Evolutionary conservation across 768 basidiomycete genomes (phyloP), one percentile per base, ranked within the genome.

Genomic region (Phlebiopsis flavidoalba): DNA sequence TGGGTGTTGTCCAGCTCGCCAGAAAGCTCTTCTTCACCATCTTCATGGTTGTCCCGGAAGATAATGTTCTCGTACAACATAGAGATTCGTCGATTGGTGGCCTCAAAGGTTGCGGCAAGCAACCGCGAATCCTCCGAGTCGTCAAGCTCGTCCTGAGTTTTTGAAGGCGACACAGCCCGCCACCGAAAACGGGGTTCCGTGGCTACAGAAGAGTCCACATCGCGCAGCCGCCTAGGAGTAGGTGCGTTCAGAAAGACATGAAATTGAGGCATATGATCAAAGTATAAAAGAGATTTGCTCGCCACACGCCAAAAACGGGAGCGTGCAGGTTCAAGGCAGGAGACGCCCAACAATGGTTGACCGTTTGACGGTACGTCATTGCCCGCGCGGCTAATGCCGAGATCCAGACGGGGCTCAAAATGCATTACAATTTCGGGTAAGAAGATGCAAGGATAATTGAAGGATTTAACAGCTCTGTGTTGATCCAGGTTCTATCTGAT

Each of bases 41-140:
- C 77, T 6, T 75, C 77, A 2, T 73, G 71, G 15, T 68, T 62
- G 15, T 83, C 79, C 48, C 79, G 74, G 63, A 91, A 91, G n/a
- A 89, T 87, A 31, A 85, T 77, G 58, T 89, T 88, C 66, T 85
- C 76, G 66, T 92, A 92, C 22, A 90, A 71, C 54, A 81, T 59
- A 0, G 90, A 91, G 48, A 93, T 85, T 43, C 86, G 77, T n/a
- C 77, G 77, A 67, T 81, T 88, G 8, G 87, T 88, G 4, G 81
- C 86, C 64, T 87, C 85, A 46, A 89, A 69, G 0, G 84, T 86
- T 19, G 80, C 80, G 11, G 78, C 75, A 5, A 80, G 83, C n/a
- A 84, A 51, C 48, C 36, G 64, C 17, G 40, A 12, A 12, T 43
- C 40, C 12, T 43, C 40, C 12, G 40, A 43, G 26, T 31, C 26